These are phyloP conservation scores for Sporopachydermia lactativora DNA, from an alignment of 805 yeast genomes.

Conservation along the genomic window DNA sequence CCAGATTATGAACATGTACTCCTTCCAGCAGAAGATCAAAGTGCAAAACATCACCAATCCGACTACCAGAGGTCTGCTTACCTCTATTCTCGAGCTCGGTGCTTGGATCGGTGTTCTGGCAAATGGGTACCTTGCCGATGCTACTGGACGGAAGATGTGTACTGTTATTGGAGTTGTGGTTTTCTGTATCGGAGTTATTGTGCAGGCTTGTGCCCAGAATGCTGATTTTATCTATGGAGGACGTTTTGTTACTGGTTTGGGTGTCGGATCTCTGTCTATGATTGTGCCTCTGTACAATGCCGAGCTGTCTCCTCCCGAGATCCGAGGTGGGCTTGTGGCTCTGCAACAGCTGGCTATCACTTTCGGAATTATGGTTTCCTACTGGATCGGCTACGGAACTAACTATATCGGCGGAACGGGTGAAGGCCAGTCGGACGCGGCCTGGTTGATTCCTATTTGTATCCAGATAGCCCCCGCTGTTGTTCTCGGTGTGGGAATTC, in stretches of 20 bases:
- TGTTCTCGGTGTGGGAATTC: slow-evolving; percentile 11
- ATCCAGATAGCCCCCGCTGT: slow-evolving; percentile 32
- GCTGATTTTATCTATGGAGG: slow-evolving; percentile 38
- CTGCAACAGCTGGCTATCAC: slow-evolving; percentile 17
- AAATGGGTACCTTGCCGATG: slow-evolving; percentile 46
- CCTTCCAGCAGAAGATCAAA: slow-evolving; percentile 8
- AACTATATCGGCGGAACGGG: slow-evolving; percentile 10
- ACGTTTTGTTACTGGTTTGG: slow-evolving; percentile 36
- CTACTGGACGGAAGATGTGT: slow-evolving; percentile 49
- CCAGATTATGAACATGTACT: slow-evolving; percentile 14
- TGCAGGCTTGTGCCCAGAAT: slow-evolving; percentile 13
- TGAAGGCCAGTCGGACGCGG: slow-evolving; percentile 13
- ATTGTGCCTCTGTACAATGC: slow-evolving; percentile 27
- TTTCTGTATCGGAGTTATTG: slow-evolving; percentile 16
- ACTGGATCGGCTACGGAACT: slow-evolving; percentile 26
- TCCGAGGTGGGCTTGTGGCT: slow-evolving; percentile 18
- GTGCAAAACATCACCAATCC: slow-evolving; percentile 11
- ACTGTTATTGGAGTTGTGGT: slow-evolving; percentile 32
- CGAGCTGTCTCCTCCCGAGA: slow-evolving; percentile 16
- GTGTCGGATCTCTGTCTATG: slow-evolving; percentile 37
- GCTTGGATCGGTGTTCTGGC: slow-evolving; percentile 35
- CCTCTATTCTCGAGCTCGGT: slow-evolving; percentile 12
- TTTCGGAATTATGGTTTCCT: slow-evolving; percentile 19
- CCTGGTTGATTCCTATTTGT: slow-evolving; percentile 33
- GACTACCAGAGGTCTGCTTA: slow-evolving; percentile 9